These are phyloP conservation scores for Fusarium penzigii DNA, from an alignment of 2,329 filamentous ascomycete species.

Conservation along the genomic window DNA sequence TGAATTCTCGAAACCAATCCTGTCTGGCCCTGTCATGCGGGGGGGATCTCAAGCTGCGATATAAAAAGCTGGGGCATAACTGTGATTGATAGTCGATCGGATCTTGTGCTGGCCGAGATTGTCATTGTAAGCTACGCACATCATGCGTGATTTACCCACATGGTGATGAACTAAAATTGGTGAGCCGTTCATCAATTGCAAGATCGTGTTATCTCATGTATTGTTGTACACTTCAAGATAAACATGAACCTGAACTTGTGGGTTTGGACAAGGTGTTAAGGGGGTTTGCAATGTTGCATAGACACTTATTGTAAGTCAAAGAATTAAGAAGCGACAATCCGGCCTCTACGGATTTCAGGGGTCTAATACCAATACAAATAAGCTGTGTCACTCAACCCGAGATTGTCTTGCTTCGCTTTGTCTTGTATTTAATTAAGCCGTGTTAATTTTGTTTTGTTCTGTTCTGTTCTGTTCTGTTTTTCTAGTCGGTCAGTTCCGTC, in stretches of 20 bases:
- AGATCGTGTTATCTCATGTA: too few relatives aligned
- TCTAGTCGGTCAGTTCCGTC: neutral
- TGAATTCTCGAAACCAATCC: conserved; percentile 3
- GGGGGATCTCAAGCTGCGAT: conserved; percentile 9
- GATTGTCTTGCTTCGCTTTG: neutral
- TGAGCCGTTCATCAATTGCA: too few relatives aligned
- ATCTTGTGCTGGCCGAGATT: conserved; percentile 16
- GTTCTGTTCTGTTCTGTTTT: conserved; percentile 1
- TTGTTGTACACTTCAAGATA: too few relatives aligned
- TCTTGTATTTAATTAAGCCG: neutral
- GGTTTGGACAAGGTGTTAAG: too few relatives aligned
- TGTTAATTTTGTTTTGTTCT: conserved; percentile 2
- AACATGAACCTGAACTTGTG: too few relatives aligned
- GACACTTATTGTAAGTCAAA: too few relatives aligned
- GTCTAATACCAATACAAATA: neutral
- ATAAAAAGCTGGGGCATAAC: conserved; percentile 18
- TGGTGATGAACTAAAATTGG: neutral
- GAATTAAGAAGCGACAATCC: neutral
- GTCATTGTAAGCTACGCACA: conserved; percentile 1
- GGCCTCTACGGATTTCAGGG: neutral
- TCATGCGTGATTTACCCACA: neutral
- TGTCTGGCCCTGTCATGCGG: conserved; percentile 5
- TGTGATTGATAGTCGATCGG: conserved; percentile 15
- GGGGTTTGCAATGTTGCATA: too few relatives aligned
- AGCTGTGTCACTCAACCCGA: neutral